A percentile compares a stretch with the other conserved stretches of the same genome.
phyloP scores from a whole-genome alignment of 441 rosid genomes.

The Omphalea diandra region DNA sequence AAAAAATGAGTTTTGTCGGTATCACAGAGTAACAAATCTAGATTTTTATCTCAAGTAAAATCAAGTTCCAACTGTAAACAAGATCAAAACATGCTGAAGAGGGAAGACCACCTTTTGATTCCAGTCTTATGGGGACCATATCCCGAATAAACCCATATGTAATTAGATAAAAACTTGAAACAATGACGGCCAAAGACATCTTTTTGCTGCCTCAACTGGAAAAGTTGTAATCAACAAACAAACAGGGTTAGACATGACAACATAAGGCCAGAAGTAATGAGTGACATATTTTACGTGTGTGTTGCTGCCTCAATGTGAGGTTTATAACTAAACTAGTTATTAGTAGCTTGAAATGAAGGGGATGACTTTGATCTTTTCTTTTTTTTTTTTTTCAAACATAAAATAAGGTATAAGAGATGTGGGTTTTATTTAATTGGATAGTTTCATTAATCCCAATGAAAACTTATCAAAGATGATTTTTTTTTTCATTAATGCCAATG shows the following conservation, averaged over 20 bases:
- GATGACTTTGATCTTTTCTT: not conserved
- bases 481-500: too few species aligned
- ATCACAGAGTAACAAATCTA: not conserved
- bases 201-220: constrained; percentile 88
- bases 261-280: not conserved
- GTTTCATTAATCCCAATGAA: not conserved
- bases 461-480: not conserved
- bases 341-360: not conserved
- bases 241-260: not conserved
- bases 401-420: not conserved
- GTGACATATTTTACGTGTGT: too few species aligned
- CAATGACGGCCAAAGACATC: constrained; percentile 68
- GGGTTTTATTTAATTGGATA: not conserved
- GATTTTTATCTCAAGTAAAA: constrained; percentile 10
- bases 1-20: constrained; percentile 8
- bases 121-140: constrained; percentile 67
- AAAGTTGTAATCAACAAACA: constrained; percentile 20
- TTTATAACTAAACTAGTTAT: not conserved
- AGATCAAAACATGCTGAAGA: constrained; percentile 3
- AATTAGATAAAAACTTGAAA: constrained; percentile 72
- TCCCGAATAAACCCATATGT: constrained; percentile 80
- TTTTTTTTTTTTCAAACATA: not conserved
- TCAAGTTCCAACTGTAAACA: not conserved
- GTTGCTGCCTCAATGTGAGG: too few species aligned
- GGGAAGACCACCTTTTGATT: constrained; percentile 54